Conservation (phyloP, 345 rosid genomes). For the Eucalyptus dawsonii region DNA sequence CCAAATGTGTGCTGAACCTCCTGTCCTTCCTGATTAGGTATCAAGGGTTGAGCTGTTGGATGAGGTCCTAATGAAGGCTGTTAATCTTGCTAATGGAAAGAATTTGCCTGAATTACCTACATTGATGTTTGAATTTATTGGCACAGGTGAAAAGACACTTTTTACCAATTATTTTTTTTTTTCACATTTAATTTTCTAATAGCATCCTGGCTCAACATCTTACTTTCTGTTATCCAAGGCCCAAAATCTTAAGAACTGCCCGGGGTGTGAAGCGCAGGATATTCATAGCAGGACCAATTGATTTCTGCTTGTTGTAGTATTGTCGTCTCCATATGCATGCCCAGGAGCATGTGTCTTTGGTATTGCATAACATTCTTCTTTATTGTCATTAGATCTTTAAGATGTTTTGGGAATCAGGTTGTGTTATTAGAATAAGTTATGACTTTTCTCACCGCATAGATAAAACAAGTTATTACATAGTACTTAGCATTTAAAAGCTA, state of each 20-base stretch:
- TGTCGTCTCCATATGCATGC: background rate
- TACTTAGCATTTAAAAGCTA: background rate
- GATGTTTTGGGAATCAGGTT: background rate
- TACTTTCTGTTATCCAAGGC: background rate
- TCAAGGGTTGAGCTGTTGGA: conserved; percentile 87
- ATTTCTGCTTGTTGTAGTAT: background rate
- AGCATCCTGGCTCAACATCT: background rate
- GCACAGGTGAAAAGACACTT: conserved; percentile 41
- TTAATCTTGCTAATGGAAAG: conserved; percentile 84
- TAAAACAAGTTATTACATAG: background rate
- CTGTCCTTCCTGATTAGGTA: conserved; percentile 30
- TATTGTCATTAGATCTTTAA: background rate
- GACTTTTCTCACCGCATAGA: background rate
- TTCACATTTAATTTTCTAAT: background rate
- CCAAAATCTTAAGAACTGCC: background rate
- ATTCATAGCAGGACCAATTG: background rate
- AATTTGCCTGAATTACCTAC: conserved; percentile 72
- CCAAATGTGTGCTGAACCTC: background rate
- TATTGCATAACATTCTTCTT: background rate
- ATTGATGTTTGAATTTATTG: conserved; percentile 85
- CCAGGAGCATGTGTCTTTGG: background rate
- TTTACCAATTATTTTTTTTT: background rate
- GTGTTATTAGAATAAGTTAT: background rate
- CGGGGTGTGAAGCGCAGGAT: background rate
- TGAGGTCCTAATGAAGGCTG: conserved; percentile 77